These are phyloP conservation scores for Asterochloris sp. DNA, from an alignment of 139 green algal genomes.

Conservation along the genomic window DNA sequence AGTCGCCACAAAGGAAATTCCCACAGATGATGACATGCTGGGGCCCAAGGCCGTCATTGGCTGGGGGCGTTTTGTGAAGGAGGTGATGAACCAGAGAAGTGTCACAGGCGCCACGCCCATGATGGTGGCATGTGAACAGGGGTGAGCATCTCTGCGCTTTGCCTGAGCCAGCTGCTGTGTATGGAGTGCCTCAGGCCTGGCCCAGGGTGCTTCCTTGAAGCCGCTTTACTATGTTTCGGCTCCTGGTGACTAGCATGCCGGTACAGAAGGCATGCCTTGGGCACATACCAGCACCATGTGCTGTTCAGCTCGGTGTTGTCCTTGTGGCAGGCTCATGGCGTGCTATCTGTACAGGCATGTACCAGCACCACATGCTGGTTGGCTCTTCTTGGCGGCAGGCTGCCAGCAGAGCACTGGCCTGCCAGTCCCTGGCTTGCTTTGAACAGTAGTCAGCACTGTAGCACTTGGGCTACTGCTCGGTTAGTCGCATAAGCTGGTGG, in stretches of 20 bases:
- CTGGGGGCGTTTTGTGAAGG: conserved; percentile 19
- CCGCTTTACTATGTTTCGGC: not conserved
- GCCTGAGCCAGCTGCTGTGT: not conserved
- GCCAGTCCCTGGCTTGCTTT: too few relatives aligned
- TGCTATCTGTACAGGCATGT: too few relatives aligned
- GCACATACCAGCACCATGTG: not conserved
- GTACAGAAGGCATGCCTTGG: not conserved
- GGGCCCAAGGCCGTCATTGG: not conserved
- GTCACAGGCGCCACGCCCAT: conserved; percentile 37
- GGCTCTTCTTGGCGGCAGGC: too few relatives aligned
- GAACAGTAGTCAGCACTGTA: too few relatives aligned
- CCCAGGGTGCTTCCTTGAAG: not conserved
- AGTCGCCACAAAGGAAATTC: not conserved
- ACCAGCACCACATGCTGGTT: too few relatives aligned
- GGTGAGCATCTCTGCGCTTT: conserved; percentile 9
- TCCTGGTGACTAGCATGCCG: not conserved
- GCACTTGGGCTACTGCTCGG: too few relatives aligned
- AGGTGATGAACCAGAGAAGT: conserved; percentile 35
- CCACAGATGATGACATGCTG: not conserved
- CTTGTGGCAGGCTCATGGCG: not conserved
- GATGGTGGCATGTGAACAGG: conserved; percentile 49
- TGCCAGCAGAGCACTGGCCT: too few relatives aligned
- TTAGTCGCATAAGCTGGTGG: too few relatives aligned
- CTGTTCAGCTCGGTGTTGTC: too few relatives aligned
- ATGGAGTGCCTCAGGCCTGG: not conserved